Conservation (phyloP, 192 early-diverging fungal species). For the Backusella australiensis region DNA sequence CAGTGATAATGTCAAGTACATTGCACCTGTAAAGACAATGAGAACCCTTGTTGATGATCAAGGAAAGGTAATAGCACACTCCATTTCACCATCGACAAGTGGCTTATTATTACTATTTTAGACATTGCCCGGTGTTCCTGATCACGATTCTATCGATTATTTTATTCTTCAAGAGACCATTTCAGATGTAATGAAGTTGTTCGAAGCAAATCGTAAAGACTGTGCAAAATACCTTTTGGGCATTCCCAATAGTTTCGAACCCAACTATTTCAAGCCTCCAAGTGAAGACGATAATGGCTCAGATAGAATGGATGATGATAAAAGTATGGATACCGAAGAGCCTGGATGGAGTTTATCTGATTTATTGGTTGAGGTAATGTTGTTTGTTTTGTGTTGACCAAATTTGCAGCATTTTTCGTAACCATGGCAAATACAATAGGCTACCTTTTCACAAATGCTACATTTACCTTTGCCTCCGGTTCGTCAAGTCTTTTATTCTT, state of each 20-base stretch:
- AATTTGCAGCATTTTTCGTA: not conserved
- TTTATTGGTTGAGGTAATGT: constrained; percentile 31
- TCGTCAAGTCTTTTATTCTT: constrained; percentile 72
- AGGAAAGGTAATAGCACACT: constrained; percentile 6
- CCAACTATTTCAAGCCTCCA: constrained; percentile 38
- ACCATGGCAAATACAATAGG: not conserved
- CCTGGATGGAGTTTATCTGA: constrained; percentile 30
- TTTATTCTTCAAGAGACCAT: constrained; percentile 82
- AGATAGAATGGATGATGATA: constrained; percentile 20
- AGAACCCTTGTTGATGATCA: constrained; percentile 18
- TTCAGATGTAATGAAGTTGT: constrained; percentile 76
- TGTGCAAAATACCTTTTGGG: constrained; percentile 73
- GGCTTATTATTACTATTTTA: not conserved
- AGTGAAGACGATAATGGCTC: constrained; percentile 18
- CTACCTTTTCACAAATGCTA: constrained; percentile 50
- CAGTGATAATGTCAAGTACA: constrained; percentile 27
- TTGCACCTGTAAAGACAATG: constrained; percentile 20
- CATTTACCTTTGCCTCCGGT: constrained; percentile 49
- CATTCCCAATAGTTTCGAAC: constrained; percentile 54
- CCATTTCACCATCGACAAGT: not conserved
- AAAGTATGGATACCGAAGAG: constrained; percentile 14
- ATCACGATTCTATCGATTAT: constrained; percentile 45
- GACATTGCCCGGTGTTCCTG: constrained; percentile 23
- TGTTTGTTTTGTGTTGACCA: not conserved
- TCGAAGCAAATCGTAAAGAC: constrained; percentile 93